These are phyloP conservation scores for Colletotrichum camelliae DNA, from an alignment of 2,329 filamentous ascomycete genomes.

Conservation along the genomic window DNA sequence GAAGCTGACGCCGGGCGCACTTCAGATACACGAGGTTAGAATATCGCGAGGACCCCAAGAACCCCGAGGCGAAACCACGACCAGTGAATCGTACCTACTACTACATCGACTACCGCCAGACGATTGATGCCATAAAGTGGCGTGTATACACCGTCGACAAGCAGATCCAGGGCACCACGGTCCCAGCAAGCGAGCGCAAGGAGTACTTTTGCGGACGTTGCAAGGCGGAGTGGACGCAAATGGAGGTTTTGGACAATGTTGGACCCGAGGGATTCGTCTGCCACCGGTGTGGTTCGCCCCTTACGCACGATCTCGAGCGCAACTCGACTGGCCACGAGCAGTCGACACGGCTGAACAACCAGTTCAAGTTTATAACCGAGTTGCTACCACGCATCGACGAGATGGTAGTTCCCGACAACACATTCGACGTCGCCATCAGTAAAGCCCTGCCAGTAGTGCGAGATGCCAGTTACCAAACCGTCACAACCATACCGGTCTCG, in stretches of 20 bases:
- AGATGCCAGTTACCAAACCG: conserved; percentile 62
- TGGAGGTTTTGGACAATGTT: conserved; percentile 84
- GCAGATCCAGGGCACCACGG: conserved; percentile 82
- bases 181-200: conserved; percentile 84
- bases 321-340: conserved; percentile 75
- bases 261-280: conserved; percentile 80
- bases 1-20: neutral
- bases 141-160: conserved; percentile 88
- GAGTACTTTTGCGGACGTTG: conserved; percentile 88
- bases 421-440: conserved; percentile 72
- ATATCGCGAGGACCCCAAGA: conserved; percentile 23
- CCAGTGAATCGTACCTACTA: conserved; percentile 92
- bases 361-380: conserved; percentile 80
- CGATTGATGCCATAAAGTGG: conserved; percentile 97
- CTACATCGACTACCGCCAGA: conserved; percentile 93
- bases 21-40: conserved; percentile 21
- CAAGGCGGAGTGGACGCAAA: conserved; percentile 83
- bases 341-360: conserved; percentile 76
- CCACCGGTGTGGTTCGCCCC: conserved; percentile 72
- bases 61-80: conserved; percentile 74
- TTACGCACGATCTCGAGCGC: conserved; percentile 71
- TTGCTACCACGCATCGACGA: conserved; percentile 79
- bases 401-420: conserved; percentile 75
- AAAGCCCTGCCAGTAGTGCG: conserved; percentile 69
- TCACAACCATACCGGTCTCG: conserved; percentile 63